A percentile compares a stretch with the other conserved stretches of the same genome.
Conservation (phyloP, 2,329 filamentous ascomycete genomes). For the Botrytis sinoallii region DNA sequence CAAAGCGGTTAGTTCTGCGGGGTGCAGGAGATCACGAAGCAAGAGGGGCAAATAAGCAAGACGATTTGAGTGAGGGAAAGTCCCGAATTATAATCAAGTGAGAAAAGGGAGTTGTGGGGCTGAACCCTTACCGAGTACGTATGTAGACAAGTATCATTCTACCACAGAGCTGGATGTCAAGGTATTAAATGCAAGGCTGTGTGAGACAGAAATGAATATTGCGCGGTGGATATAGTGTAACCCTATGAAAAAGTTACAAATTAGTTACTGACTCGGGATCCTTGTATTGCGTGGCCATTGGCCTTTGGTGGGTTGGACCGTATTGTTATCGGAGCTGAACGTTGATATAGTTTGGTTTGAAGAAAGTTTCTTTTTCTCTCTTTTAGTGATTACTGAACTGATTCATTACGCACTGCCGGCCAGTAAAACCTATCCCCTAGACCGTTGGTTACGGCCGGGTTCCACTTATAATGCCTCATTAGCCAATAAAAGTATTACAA, state of each 20-base stretch:
- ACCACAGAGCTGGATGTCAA: background rate
- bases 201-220: background rate
- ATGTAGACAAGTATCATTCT: background rate
- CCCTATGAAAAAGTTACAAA: background rate
- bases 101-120: background rate
- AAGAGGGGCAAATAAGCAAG: conserved; percentile 1
- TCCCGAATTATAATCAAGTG: background rate
- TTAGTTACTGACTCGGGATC: background rate
- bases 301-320: background rate
- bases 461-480: no score
- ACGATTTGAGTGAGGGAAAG: background rate
- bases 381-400: background rate
- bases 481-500: no score
- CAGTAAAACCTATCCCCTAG: background rate
- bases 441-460: no score
- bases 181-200: background rate
- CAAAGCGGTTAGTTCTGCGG: conserved; percentile 6
- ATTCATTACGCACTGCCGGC: background rate
- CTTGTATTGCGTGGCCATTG: background rate
- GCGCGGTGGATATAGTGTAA: background rate
- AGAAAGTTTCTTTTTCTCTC: background rate
- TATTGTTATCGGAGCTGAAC: background rate
- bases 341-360: background rate
- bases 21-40: conserved; percentile 10
- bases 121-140: conserved; percentile 7